Base-by-base conservation (phyloP, 257 asterid species). In the Nemophila menziesii region DNA sequence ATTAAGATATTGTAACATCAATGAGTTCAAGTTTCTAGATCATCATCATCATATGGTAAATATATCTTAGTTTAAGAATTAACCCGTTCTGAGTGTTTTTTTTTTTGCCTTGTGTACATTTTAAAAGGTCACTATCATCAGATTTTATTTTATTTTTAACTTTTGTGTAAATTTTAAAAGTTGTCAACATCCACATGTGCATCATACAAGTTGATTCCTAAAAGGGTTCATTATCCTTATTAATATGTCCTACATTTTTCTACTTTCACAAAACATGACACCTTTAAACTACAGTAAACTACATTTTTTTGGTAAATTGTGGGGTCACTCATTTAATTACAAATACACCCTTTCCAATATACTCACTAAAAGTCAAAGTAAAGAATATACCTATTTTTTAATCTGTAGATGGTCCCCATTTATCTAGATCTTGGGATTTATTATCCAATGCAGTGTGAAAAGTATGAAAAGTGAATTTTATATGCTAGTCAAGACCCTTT, bases 401-500 rank as follows among this genome's bases (percentile, higher is more conserved):
- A 47, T 22, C 48, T 41, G 61, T 18, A 33, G 14, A 40, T 44
- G 62, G 62, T 55, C 54, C 62, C 55, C 21, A n/a, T 39, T 29
- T 5, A 46, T 39, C 41, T 9, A 1, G 48, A 22, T 61, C 42
- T 51, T 36, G 27, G 43, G 49, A 20, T 49, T 44, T 43, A 34
- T 21, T 43, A 42, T 62, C 49, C 57, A 43, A 16, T 43, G 44
- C 41, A 51, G 64, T 58, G 49, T 52, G 52, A 67, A 64, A 56
- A 65, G 72, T 49, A 56, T 63, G 62, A 46, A 56, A 47, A 72
- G 51, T 26, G 56, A 64, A 64, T 52, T 66, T 39, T 39, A 54
- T 54, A 65, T 48, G 44, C 46, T 51, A 66, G 60, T 41, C 71
- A 65, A 62, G 55, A 66, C 55, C 64, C 78, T 62, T 61, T 65